Base-by-base conservation (phyloP, 371 early-diverging fungal genomes). In the Mortierella sp. region DNA sequence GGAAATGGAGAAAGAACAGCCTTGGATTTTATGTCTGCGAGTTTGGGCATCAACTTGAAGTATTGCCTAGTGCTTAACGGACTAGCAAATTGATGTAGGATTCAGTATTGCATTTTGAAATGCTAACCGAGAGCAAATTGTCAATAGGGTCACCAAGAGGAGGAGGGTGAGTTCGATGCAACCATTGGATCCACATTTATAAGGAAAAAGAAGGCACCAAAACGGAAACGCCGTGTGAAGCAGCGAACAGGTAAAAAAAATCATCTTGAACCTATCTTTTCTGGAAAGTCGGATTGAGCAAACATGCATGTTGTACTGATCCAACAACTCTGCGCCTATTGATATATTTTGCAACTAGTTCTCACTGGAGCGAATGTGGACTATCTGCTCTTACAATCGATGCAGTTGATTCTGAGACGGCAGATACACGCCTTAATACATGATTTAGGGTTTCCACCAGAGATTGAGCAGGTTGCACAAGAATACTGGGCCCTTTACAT, bases 91-190 rank as follows among this genome's bases (percentile, higher is more conserved):
- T 47, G 8, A 17, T 8, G 3, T 47, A n/a, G n/a, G 17, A n/a
- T 47, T 17, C n/a, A n/a, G 17, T n/a, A 8, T 47, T 4, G n/a
- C n/a, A 47, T 47, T 17, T n/a, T 7, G 26, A 32, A 40, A n/a
- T 35, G 19, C 66, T 57, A 19, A 65, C 15, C 23, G 17, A 45
- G 26, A 35, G 8, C 34, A 35, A 35, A 37, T 12, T 17, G 29
- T 23, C 6, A 53, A n/a, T 66, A 80, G 80, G 80, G 80, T 7
- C 63, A 66, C 19, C 80, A 74, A 70, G 71, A 74, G 28, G 75
- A 74, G 45, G 80, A 70, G 8, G 64, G 68, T 13, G 80, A 80
- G 22, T 70, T 61, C 23, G 64, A 68, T 42, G 56, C 31, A 6
- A 45, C 19, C 19, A 31, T 19, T 10, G 75, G 75, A 26, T 32